These are phyloP conservation scores for Parmelia sp. DNA, from an alignment of 495 filamentous ascomycete genomes.

Conservation along the genomic window DNA sequence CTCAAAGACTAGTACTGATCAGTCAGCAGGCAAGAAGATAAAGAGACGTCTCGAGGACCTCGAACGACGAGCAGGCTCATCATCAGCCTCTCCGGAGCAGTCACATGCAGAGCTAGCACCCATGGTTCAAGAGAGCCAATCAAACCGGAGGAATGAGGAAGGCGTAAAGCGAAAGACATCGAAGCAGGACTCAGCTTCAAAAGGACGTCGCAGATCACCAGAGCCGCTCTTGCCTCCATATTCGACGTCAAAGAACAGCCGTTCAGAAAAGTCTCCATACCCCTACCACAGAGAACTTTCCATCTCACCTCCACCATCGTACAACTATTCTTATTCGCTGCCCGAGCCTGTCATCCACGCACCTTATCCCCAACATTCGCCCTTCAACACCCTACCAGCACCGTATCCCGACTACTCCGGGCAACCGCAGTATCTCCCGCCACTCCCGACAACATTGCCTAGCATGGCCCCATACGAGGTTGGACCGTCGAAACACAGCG, in stretches of 20 bases:
- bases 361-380: constrained; percentile 54
- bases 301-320: constrained; percentile 65
- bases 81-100: constrained; percentile 66
- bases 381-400: constrained; percentile 58
- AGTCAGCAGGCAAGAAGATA: constrained; percentile 81
- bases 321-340: constrained; percentile 61
- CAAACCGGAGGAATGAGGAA: constrained; percentile 36
- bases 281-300: constrained; percentile 66
- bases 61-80: constrained; percentile 81
- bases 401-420: constrained; percentile 51
- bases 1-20: constrained; percentile 19
- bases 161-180: constrained; percentile 46
- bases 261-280: constrained; percentile 53
- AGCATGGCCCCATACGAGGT: constrained; percentile 56
- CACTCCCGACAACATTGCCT: constrained; percentile 57
- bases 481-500: constrained; percentile 55
- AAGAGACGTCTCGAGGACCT: constrained; percentile 96
- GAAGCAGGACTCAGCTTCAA: constrained; percentile 38
- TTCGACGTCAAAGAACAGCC: constrained; percentile 41
- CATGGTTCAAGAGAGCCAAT: constrained; percentile 12
- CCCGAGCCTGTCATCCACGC: constrained; percentile 61
- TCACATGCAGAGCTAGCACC: constrained; percentile 46
- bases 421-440: constrained; percentile 58
- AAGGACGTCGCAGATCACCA: constrained; percentile 40
- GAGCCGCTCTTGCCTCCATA: constrained; percentile 38